These are phyloP conservation scores for Neurospora sp. DNA, from an alignment of 495 filamentous ascomycete genomes.

Conservation along the genomic window DNA sequence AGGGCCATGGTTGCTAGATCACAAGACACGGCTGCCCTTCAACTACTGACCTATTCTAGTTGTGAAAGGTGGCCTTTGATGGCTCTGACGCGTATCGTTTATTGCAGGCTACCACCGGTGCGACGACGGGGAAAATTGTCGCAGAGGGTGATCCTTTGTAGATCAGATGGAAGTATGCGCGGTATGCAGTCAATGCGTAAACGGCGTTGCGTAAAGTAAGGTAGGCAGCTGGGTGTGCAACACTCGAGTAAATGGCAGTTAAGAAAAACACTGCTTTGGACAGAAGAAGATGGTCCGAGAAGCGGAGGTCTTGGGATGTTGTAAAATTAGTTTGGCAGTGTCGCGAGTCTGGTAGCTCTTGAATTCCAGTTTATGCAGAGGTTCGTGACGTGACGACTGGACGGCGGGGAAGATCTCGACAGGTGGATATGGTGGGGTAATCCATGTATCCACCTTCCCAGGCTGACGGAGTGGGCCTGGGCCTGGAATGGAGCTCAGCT, in stretches of 20 bases:
- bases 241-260: not conserved
- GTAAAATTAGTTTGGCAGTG: not conserved
- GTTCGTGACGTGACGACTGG: not conserved
- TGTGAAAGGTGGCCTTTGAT: not conserved
- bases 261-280: not conserved
- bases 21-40: not conserved
- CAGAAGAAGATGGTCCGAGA: not conserved
- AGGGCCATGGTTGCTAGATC: not conserved
- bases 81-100: not conserved
- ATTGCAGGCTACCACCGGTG: not conserved
- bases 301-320: not conserved
- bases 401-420: not conserved
- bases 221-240: not conserved
- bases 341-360: not conserved
- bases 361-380: not conserved
- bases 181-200: not conserved
- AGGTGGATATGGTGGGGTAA: no score
- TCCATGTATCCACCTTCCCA: no score
- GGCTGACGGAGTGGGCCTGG: no score
- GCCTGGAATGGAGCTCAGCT: no score
- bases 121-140: not conserved
- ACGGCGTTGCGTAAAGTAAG: not conserved
- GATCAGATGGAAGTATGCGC: not conserved
- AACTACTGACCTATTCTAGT: not conserved
- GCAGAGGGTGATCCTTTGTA: not conserved